Evolutionary conservation across 768 basidiomycete species (phyloP).

Genomic region (Leccinum arenicola): DNA sequence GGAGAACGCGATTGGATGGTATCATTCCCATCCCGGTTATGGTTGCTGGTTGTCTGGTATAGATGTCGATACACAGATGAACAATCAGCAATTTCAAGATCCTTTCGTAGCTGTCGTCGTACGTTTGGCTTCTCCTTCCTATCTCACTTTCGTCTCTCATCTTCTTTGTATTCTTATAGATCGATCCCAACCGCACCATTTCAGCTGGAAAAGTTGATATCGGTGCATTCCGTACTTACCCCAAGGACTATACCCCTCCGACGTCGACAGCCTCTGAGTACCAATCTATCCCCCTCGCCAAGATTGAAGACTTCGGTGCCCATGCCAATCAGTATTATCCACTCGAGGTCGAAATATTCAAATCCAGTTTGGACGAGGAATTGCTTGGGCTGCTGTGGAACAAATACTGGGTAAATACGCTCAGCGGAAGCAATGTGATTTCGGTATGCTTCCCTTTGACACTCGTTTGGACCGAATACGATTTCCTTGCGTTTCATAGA

Average conservation of each 20-base stretch:
- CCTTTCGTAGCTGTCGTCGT: slow-evolving; percentile 98
- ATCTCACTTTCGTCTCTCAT: neutral
- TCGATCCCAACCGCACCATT: slow-evolving; percentile 97
- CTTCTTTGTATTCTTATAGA: slow-evolving; percentile 41
- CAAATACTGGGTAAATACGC: slow-evolving; percentile 98
- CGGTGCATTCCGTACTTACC: slow-evolving; percentile 97
- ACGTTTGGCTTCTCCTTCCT: slow-evolving; percentile 28
- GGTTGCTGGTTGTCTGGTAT: slow-evolving; percentile 99
- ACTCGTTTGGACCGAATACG: neutral
- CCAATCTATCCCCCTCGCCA: slow-evolving; percentile 93
- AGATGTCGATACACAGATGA: slow-evolving; percentile 95
- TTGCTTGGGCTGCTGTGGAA: slow-evolving; percentile 93
- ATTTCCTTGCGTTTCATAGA: slow-evolving; percentile 44
- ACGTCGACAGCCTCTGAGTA: slow-evolving; percentile 73
- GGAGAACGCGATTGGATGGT: slow-evolving; percentile 95
- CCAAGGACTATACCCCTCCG: slow-evolving; percentile 90
- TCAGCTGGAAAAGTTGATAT: slow-evolving; percentile 99
- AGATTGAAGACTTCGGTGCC: slow-evolving; percentile 99
- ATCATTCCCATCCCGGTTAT: slow-evolving; percentile 98
- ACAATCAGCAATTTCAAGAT: slow-evolving; percentile 92
- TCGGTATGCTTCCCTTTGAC: slow-evolving; percentile 52
- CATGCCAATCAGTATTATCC: slow-evolving; percentile 96
- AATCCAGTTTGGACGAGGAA: slow-evolving; percentile 83
- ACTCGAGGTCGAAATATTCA: slow-evolving; percentile 94
- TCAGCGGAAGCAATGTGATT: slow-evolving; percentile 89